Percentiles rank a stretch among this genome's conserved stretches.
These are phyloP conservation scores for Penicillium thymicola DNA, from an alignment of 2,329 filamentous ascomycete species.

Conservation along the genomic window DNA sequence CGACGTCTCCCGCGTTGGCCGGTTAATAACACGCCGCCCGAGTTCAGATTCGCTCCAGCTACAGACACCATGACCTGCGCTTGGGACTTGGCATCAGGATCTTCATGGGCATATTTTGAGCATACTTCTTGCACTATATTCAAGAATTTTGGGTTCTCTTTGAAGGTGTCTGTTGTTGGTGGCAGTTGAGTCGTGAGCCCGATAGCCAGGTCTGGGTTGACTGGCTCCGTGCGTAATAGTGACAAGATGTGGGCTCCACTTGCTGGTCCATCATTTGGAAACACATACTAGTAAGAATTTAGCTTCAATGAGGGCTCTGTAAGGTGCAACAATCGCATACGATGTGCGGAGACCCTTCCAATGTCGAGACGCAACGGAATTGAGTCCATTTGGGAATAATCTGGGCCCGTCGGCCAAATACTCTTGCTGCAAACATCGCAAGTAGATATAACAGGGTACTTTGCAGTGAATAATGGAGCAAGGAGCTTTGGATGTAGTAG, in stretches of 20 bases:
- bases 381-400: slow-evolving; percentile 22
- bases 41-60: slow-evolving; percentile 53
- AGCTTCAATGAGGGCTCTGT: slow-evolving; percentile 8
- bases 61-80: slow-evolving; percentile 60
- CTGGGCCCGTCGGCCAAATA: slow-evolving; percentile 19
- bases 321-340: slow-evolving; percentile 25
- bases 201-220: slow-evolving; percentile 53
- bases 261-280: slow-evolving; percentile 42
- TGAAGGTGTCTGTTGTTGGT: slow-evolving; percentile 55
- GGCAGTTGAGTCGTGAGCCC: slow-evolving; percentile 55
- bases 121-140: slow-evolving; percentile 56
- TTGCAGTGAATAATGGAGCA: not conserved
- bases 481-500: not conserved
- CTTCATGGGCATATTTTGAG: slow-evolving; percentile 51
- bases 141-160: slow-evolving; percentile 56
- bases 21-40: slow-evolving; percentile 50
- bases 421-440: slow-evolving; percentile 27
- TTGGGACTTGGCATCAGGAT: slow-evolving; percentile 57
- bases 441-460: not conserved
- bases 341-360: slow-evolving; percentile 40
- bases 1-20: slow-evolving; percentile 35
- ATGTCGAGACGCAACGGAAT: slow-evolving; percentile 34
- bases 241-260: slow-evolving; percentile 49
- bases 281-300: slow-evolving; percentile 46
- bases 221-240: slow-evolving; percentile 55